Base-by-base conservation (phyloP, 352 stramenopile species). In the Globisporangium rhizosaccharum region DNA sequence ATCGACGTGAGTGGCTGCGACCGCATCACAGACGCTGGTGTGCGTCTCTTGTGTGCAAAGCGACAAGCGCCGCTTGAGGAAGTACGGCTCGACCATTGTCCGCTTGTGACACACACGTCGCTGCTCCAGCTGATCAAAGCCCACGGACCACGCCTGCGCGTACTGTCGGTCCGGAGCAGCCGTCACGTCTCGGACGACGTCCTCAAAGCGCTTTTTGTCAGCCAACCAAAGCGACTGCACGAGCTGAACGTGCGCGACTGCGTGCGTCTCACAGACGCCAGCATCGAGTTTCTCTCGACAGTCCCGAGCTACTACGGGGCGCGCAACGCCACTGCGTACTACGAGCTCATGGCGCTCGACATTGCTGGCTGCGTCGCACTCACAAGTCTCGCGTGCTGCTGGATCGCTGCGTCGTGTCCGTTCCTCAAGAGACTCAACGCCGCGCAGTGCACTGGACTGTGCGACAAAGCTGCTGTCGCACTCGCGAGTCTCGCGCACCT, bases 381-480 rank as follows among this genome's bases (percentile, higher is more conserved):
- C 36, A 89, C 82, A 7, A 76, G 74, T 33, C 67, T 90, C 8
- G 72, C 67, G 23, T 88, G 73, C 47, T 75, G 67, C 15, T 89
- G 73, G 66, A 79, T 94, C 30, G 67, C 76, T n/a, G 71, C 80
- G 2, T 72, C 76, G 1, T 90, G 76, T 69, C 82, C 84, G 41
- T 66, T 79, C 41, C 55, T 94, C 12, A 46, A 65, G 15, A 71
- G 55, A 20, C 49, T 94, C 25, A 75, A 79, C 12, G 66, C 67
- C 17, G 70, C 76, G 1, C 51, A 65, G 3, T 90, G 78, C 52
- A 18, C 62, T 11, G n/a, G 47, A 3, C 62, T 92, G 14, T 78
- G 67, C 33, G 84, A 91, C 50, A 90, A 89, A 65, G 81, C 72
- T 4, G 28, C 88, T 2, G 51, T 70, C 1, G 63, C 70, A 23